Percentiles rank a stretch among this genome's conserved stretches.
phyloP scores from a whole-genome alignment of 176 grass and related monocot species.

The Ensete glaucum region DNA sequence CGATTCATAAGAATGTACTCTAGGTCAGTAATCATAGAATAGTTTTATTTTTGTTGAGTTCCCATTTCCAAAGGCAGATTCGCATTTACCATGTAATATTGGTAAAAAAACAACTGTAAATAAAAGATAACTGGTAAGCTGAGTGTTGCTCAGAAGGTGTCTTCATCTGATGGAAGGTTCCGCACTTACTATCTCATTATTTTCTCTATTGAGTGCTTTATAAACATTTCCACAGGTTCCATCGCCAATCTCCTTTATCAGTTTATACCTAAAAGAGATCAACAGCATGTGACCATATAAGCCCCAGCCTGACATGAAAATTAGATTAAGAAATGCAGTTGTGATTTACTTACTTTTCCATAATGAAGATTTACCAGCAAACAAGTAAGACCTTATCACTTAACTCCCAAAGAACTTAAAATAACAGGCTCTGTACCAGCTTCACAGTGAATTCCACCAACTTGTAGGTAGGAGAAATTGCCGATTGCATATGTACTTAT shows the following conservation, averaged over 20 bases:
- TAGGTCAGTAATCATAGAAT: too few species aligned
- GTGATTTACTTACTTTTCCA: slow-evolving; percentile 10
- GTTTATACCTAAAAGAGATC: slow-evolving; percentile 50
- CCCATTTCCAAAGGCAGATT: too few species aligned
- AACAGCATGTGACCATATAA: neutral
- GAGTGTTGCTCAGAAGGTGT: neutral
- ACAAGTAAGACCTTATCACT: neutral
- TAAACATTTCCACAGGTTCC: slow-evolving; percentile 88
- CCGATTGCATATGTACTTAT: neutral
- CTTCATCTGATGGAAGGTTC: neutral
- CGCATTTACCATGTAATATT: neutral
- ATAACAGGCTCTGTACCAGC: neutral
- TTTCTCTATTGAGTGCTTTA: slow-evolving; percentile 64
- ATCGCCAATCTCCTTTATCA: slow-evolving; percentile 81
- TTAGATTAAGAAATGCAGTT: neutral
- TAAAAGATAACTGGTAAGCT: neutral
- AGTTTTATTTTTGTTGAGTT: too few species aligned
- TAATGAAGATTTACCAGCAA: neutral
- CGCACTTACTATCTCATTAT: slow-evolving; percentile 70
- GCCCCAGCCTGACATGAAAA: neutral
- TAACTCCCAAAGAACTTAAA: neutral
- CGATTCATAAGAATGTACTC: too few species aligned
- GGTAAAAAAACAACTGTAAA: neutral
- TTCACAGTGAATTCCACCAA: neutral
- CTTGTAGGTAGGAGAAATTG: neutral